Evolutionary conservation across 2,329 filamentous ascomycete genomes (phyloP), one percentile per base, ranked within the genome.

Genomic region (Aspergillus amoenus): DNA sequence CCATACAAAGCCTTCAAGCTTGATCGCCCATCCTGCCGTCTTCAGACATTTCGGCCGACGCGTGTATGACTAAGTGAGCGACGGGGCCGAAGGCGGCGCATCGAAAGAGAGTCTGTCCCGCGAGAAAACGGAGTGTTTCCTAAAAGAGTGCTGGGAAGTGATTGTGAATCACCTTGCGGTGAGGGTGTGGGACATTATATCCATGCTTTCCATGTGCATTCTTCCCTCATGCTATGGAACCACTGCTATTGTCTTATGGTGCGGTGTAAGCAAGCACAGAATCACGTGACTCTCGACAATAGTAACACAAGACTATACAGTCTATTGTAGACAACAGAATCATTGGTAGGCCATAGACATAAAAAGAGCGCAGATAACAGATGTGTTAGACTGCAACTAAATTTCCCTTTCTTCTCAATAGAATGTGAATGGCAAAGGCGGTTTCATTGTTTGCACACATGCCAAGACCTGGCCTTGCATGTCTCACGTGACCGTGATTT

Each of bases 401-500:
- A 30, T 11, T 30, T 30, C 8, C 8, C 27, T 11, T 30, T 24
- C 5, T 7, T 24, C 24, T 24, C 24, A 37, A 15, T 4, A n/a
- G 34, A 37, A 37, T 15, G 34, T 37, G 34, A 13, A 37, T 30
- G 15, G 34, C 27, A n/a, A 30, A 45, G 43, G 24, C 15, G 24
- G 15, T n/a, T 24, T 4, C 21, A 12, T 47, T 48, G 41, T 52
- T 52, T 57, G 54, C 41, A 42, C 40, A 32, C 21, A 24, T 51
- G 60, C 58, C 60, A 61, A 61, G 62, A 59, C 37, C 42, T 46
- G 32, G 40, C 55, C 59, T 54, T 58, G 49, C 56, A 40, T 48
- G 2, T 0, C n/a, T 63, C 63, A 65, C 63, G 63, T 65, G 63
- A 65, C 46, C 3, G 51, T 58, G 42, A 52, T 59, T 63, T 63